Evolutionary conservation across 345 rosid species (phyloP).

Genomic region (Passiflora organensis): DNA sequence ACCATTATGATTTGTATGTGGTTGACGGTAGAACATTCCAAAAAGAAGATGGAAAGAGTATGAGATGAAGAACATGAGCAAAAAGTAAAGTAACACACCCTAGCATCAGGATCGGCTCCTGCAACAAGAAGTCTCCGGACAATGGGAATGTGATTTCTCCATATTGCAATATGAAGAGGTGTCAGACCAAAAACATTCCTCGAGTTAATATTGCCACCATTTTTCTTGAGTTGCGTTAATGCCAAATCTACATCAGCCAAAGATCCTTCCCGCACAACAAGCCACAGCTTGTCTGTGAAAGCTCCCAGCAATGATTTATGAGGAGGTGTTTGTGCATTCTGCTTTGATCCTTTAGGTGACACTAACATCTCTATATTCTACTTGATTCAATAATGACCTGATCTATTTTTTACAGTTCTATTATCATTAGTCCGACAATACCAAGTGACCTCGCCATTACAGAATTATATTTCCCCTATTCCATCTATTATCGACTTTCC

Average conservation of each 20-base stretch:
- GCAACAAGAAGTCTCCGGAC: constrained; percentile 80
- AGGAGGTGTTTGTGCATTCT: constrained; percentile 35
- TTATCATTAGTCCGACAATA: no score
- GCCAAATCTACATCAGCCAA: constrained; percentile 78
- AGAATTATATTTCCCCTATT: constrained; percentile 17
- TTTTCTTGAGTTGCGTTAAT: constrained; percentile 63
- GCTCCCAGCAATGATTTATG: constrained; percentile 42
- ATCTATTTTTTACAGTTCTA: constrained; percentile 10
- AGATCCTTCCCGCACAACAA: constrained; percentile 70
- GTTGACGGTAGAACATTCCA: no score
- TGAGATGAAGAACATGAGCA: neutral
- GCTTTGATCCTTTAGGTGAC: constrained; percentile 64
- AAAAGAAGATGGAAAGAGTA: no score
- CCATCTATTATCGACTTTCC: constrained; percentile 13
- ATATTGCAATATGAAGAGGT: constrained; percentile 80
- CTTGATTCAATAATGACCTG: constrained; percentile 9
- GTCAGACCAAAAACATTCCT: constrained; percentile 76
- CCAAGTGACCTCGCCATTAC: constrained; percentile 13
- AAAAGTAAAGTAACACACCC: constrained; percentile 52
- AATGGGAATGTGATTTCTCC: constrained; percentile 95
- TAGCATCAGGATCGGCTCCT: constrained; percentile 97
- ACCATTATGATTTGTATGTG: no score
- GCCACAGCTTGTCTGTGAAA: constrained; percentile 63
- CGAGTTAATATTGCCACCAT: constrained; percentile 65
- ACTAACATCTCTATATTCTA: constrained; percentile 47